A percentile compares a stretch with the other conserved stretches of the same genome.
Conservation (phyloP, 306 rosid species). For the Gastrolobium bilobum region DNA sequence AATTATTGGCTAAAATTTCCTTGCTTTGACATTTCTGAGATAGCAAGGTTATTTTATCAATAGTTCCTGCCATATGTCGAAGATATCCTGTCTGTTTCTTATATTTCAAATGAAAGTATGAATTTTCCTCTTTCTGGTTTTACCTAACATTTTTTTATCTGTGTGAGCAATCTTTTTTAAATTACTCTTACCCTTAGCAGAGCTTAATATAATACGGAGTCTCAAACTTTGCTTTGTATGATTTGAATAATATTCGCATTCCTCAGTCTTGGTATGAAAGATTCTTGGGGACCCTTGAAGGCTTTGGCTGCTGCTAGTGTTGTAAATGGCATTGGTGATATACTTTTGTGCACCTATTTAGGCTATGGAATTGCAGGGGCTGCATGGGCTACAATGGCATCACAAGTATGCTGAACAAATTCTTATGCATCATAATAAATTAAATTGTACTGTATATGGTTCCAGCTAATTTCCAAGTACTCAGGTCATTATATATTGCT, state of each 20-base stretch:
- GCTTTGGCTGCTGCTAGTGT: constrained; percentile 61
- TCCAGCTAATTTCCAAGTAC: constrained; percentile 36
- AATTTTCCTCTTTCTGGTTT: constrained; percentile 25
- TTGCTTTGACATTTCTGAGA: constrained; percentile 28
- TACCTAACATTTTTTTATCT: not conserved
- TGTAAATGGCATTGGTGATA: constrained; percentile 53
- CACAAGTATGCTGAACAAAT: constrained; percentile 54
- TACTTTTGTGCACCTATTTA: constrained; percentile 56
- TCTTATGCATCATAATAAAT: constrained; percentile 39
- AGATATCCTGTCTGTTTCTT: constrained; percentile 16
- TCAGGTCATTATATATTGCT: constrained; percentile 13
- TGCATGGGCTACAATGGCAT: constrained; percentile 63
- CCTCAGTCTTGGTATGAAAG: constrained; percentile 66
- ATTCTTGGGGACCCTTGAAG: constrained; percentile 69
- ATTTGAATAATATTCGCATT: constrained; percentile 28
- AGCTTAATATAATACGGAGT: constrained; percentile 30
- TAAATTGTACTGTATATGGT: constrained; percentile 11
- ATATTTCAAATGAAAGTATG: constrained; percentile 26
- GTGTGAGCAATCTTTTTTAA: constrained; percentile 34
- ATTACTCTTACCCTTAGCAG: constrained; percentile 24
- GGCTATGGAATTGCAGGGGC: constrained; percentile 64
- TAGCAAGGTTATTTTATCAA: constrained; percentile 19
- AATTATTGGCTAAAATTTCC: constrained; percentile 10
- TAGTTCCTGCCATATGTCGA: not conserved
- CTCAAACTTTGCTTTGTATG: not conserved